These are phyloP conservation scores for Boletus sp. DNA, from an alignment of 768 basidiomycete genomes.

Conservation along the genomic window DNA sequence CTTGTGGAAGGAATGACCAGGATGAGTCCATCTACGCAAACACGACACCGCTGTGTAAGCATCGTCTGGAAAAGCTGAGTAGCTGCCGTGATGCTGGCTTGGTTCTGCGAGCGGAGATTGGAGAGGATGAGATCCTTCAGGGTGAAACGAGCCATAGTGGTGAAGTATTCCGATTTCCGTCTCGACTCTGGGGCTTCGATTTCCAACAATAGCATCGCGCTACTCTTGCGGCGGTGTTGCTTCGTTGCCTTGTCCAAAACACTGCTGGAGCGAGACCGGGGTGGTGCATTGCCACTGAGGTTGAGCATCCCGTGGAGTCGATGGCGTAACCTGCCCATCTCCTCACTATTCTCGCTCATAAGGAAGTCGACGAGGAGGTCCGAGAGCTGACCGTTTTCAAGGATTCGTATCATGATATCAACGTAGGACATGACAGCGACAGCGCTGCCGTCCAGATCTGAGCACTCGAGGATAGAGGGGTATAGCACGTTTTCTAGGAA, in stretches of 20 bases:
- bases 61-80: conserved; percentile 80
- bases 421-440: conserved; percentile 96
- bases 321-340: conserved; percentile 47
- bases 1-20: conserved; percentile 64
- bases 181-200: conserved; percentile 75
- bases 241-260: conserved; percentile 43
- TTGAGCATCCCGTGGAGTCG: conserved; percentile 43
- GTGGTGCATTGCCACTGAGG: conserved; percentile 36
- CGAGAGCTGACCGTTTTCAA: conserved; percentile 65
- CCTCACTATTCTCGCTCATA: conserved; percentile 81
- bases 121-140: conserved; percentile 85
- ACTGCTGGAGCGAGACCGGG: conserved; percentile 30
- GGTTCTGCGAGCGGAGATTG: conserved; percentile 68
- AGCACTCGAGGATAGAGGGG: conserved; percentile 90
- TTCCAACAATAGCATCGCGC: conserved; percentile 87
- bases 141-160: conserved; percentile 84
- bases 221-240: conserved; percentile 70
- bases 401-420: conserved; percentile 79
- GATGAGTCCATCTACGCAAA: conserved; percentile 67
- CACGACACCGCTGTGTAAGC: conserved; percentile 63
- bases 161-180: conserved; percentile 78
- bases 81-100: conserved; percentile 69
- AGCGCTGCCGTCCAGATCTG: conserved; percentile 90
- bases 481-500: conserved; percentile 94
- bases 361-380: conserved; percentile 77